Evolutionary conservation across 352 stramenopile species (phyloP).

Genomic region (Phytophthora pistaciae): DNA sequence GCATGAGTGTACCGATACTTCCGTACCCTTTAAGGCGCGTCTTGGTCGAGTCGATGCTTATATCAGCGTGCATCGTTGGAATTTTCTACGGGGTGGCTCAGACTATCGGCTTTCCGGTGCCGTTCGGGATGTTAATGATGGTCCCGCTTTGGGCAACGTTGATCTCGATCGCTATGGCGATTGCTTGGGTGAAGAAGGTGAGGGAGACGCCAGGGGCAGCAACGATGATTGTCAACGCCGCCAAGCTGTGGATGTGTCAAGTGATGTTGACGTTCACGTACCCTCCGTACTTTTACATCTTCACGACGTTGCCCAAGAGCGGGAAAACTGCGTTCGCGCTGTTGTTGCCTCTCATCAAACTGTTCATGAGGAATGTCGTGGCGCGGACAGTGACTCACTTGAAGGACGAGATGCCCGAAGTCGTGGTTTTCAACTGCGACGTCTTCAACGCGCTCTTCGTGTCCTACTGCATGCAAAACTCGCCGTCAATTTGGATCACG

Average conservation of each 20-base stretch:
- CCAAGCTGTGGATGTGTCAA: not conserved
- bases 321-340: too few species aligned
- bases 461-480: conserved; percentile 26
- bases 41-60: too few species aligned
- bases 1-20: conserved; percentile 5
- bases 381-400: conserved; percentile 4
- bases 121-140: too few species aligned
- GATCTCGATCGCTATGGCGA: too few species aligned
- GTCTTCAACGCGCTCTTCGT: conserved; percentile 31
- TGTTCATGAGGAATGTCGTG: conserved; percentile 7
- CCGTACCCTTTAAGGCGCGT: not conserved
- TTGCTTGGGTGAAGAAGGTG: too few species aligned
- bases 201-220: too few species aligned
- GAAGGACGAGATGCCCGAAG: conserved; percentile 15
- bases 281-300: conserved; percentile 27
- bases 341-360: too few species aligned
- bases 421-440: conserved; percentile 9
- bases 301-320: conserved; percentile 8
- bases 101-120: too few species aligned
- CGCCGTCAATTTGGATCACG: conserved; percentile 14
- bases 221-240: too few species aligned
- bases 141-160: too few species aligned
- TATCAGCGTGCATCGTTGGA: too few species aligned
- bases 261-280: conserved; percentile 22
- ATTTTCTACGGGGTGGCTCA: too few species aligned